Evolutionary conservation across 1,284 basidiomycete genomes (phyloP), one percentile per base, ranked within the genome.

Genomic region (Ceratobasidium sp.): DNA sequence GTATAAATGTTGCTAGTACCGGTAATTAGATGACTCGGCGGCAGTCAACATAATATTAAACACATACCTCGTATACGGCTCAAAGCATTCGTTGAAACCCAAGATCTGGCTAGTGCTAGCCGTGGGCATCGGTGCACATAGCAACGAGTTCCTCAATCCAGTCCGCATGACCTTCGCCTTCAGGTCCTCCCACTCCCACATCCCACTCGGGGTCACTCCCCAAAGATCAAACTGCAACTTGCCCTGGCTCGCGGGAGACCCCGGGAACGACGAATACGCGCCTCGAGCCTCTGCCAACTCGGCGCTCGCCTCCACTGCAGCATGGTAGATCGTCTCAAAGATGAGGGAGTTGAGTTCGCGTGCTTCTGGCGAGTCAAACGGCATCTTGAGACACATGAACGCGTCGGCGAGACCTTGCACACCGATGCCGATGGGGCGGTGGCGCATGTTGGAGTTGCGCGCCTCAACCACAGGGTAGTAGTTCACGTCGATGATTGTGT

Each of bases 321-420:
- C 98, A 79, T 99, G 95, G 82, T 99, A 99, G 81, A 99, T 98
- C 30, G 98, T 99, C 87, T 99, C 98, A 80, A 98, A 98, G 82
- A 99, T 98, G 83, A 98, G 90, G 76, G 92, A 86, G 84, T 99
- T 99, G 77, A 99, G 89, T 78, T 90, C 84, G 78, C 92, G 91
- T 35, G 97, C 98, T 74, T 91, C 91, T 23, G 87, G 87, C 11
- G 94, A 96, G 79, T 99, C 97, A 82, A 99, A 99, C 0, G 98
- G 94, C 87, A 98, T 89, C 76, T 93, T 94, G 47, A 99, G 88
- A 58, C 93, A 92, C 96, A 98, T 98, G 86, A 99, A 99, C 0
- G 97, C 88, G 79, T 99, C 98, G 16, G 98, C 98, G 55, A 99
- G 91, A 82, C 98, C 98, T 82, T 99, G 95, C 74, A 99, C 96